Base-by-base conservation (phyloP, 2,329 filamentous ascomycete species). In the Fusarium begoniae region DNA sequence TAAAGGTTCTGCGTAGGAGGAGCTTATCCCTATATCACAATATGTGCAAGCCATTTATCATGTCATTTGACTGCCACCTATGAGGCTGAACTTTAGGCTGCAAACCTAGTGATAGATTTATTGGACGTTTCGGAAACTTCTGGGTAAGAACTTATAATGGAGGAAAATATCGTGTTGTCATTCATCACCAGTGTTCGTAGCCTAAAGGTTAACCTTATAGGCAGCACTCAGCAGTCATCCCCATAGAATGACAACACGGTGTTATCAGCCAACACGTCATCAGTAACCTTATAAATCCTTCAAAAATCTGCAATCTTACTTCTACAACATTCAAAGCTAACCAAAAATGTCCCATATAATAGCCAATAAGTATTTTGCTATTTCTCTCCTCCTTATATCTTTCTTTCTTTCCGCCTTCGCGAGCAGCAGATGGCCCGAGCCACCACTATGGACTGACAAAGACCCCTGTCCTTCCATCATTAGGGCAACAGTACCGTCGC, bases 401-500 rank as follows among this genome's bases (percentile, higher is more conserved):
- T 8, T 6, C 11, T 22, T 57, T 13, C 28, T 44, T 44, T 26
- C 35, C 14, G 5, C 28, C 6, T 6, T 15, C 10, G n/a, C 54
- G 4, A 24, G 15, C 24, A 22, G 22, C 32, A 35, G 32, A 15
- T 43, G 22, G 24, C 15, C 24, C 9, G 11, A 35, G 14, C n/a
- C 8, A 11, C 6, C 18, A 2, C 38, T 32, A 40, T 66, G 64
- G 64, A 58, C 51, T 2, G 30, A n/a, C 0, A 13, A 45, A 18
- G 32, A 51, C 17, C 51, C 61, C 9, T 66, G 64, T 30, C 64
- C 61, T 13, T 51, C 30, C 3, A 11, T 15, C 1, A 50, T 66
- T 7, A 15, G 24, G 13, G 60, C 63, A 17, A 12, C 1, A 5
- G 10, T 63, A 8, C 41, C 58, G 10, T 30, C 18, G 3, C 7